phyloP scores from a whole-genome alignment of 139 green algal genomes.

The Volvox reticuliferus region DNA sequence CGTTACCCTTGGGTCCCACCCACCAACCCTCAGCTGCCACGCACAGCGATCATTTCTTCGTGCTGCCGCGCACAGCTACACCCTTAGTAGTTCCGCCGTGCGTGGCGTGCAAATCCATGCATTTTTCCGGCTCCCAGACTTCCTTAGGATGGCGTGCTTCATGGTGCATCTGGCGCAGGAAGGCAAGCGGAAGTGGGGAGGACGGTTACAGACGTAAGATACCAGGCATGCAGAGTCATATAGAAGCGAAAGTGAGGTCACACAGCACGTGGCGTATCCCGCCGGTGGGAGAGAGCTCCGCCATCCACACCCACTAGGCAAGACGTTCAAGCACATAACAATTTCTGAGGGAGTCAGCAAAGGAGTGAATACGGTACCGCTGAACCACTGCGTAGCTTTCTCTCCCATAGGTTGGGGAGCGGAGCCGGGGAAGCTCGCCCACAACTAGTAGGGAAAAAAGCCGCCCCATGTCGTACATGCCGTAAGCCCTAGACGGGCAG shows the following conservation, averaged over 20 bases:
- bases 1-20: no score
- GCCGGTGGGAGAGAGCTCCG: neutral
- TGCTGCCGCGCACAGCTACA: conserved; percentile 79
- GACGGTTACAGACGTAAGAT: neutral
- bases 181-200: conserved; percentile 43
- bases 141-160: conserved; percentile 88
- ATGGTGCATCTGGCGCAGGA: conserved; percentile 65
- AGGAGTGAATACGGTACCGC: neutral
- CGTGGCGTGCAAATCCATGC: conserved; percentile 70
- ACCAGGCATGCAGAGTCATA: neutral
- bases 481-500: neutral
- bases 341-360: neutral
- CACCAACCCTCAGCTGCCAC: no score
- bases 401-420: neutral
- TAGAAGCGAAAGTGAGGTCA: neutral
- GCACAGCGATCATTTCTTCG: no score
- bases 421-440: neutral
- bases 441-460: neutral
- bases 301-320: neutral
- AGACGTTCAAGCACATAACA: neutral
- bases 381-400: neutral
- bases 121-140: conserved; percentile 73
- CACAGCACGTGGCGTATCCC: neutral
- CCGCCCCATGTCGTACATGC: neutral
- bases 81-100: conserved; percentile 78